Base-by-base conservation (phyloP, 2,329 filamentous ascomycete genomes). In the Sphaerulina populicola region DNA sequence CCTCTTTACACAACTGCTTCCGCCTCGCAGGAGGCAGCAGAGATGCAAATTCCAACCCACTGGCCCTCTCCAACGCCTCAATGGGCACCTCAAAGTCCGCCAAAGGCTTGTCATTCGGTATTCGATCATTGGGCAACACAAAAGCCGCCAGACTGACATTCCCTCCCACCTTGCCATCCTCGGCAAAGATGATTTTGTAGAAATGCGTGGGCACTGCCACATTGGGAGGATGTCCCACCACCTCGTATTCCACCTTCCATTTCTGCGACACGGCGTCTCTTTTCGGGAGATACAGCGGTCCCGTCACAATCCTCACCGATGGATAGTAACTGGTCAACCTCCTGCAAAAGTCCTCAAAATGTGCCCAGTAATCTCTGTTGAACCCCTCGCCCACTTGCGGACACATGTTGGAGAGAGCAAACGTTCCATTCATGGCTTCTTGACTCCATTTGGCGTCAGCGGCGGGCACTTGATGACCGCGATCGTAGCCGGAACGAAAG, bases 331-430 rank as follows among this genome's bases (percentile, higher is more conserved):
- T 72, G 0, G 90, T 91, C 58, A 98, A 75, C 14, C 88, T 77
- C 8, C 93, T 81, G 72, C 91, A 96, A 66, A 97, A 98, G 66
- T 96, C 91, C 73, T 98, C 93, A 60, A 98, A 90, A 69, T 98
- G 93, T 35, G 93, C 86, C 93, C 93, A 98, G 79, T 98, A 98
- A 73, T 98, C 93, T 46, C 93, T 80, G 74, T 98, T 98, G 77
- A 98, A 98, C 53, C 93, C 93, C 67, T 96, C 88, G 60, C 93
- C 93, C 29, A 98, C 93, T 73, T 98, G 93, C 30, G 93, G 93
- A 66, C 90, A 95, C 90, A 98, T 98, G 74, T 98, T 98, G 66
- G 79, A 85, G 50, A 98, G 78, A 65, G 81, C 84, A 66, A 98
- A 98, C 2, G 93, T 98, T 52, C 87, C 88, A 71, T 98, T 82